phyloP scores from a whole-genome alignment of 768 basidiomycete genomes.

The Coprinopsis marcescibilis region DNA sequence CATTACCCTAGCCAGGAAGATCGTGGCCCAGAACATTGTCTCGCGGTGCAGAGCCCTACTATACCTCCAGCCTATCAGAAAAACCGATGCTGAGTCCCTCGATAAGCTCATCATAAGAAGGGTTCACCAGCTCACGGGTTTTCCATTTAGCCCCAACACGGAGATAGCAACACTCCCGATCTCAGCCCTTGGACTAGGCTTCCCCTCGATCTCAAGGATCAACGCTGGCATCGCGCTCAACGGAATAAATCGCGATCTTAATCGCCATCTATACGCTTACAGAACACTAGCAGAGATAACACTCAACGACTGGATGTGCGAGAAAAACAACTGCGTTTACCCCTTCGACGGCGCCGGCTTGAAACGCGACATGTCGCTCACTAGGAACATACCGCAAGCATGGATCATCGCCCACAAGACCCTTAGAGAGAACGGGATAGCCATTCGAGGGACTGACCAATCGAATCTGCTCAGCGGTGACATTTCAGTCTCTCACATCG shows the following conservation, averaged over 20 bases:
- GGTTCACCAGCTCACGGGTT: slow-evolving; percentile 17
- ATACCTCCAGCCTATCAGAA: slow-evolving; percentile 19
- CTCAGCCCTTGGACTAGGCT: slow-evolving; percentile 8
- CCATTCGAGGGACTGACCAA: too few relatives aligned
- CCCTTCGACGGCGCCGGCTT: neutral
- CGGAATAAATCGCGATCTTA: slow-evolving; percentile 14
- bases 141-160: slow-evolving; percentile 18
- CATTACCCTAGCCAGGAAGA: slow-evolving; percentile 16
- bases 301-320: slow-evolving; percentile 16
- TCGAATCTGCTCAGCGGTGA: too few relatives aligned
- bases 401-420: neutral
- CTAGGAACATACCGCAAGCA: neutral
- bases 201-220: slow-evolving; percentile 12
- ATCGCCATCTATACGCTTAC: slow-evolving; percentile 16
- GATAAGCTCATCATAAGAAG: slow-evolving; percentile 11
- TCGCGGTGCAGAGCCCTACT: slow-evolving; percentile 15
- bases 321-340: neutral
- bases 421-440: neutral
- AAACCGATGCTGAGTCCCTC: slow-evolving; percentile 12
- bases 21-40: slow-evolving; percentile 18
- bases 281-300: slow-evolving; percentile 14
- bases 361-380: neutral
- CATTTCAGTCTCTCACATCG: too few relatives aligned
- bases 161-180: slow-evolving; percentile 9
- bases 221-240: slow-evolving; percentile 11